A percentile compares a stretch with the other conserved stretches of the same genome.
Conservation (phyloP, 129 eudicot species). For the Daucus carota region DH1_v3.0 NC_030382.2:15616001-15616500, state of each 20-base stretch:
- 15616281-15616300: not conserved
- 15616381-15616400: not conserved
- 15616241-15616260: not conserved
- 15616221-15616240: constrained; percentile 73
- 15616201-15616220: constrained; percentile 67
- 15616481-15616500: not conserved
- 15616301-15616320: not conserved
- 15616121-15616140: constrained; percentile 81
- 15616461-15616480: not conserved
- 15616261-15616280: not conserved
- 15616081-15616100: constrained; percentile 99
- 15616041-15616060: constrained; percentile 55
- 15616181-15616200: constrained; percentile 83
- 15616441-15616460: not conserved
- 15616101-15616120: constrained; percentile 87
- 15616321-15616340: not conserved
- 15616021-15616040: constrained; percentile 88
- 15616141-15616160: constrained; percentile 86
- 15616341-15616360: not conserved
- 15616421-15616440: not conserved
- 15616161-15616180: constrained; percentile 94
- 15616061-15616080: constrained; percentile 83
- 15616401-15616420: not conserved
- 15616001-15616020: constrained; percentile 30
- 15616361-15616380: not conserved